Percentiles rank a stretch among this genome's conserved stretches.
Evolutionary conservation across 441 rosid species (phyloP).

Genomic region (Populus hybrid): DNA sequence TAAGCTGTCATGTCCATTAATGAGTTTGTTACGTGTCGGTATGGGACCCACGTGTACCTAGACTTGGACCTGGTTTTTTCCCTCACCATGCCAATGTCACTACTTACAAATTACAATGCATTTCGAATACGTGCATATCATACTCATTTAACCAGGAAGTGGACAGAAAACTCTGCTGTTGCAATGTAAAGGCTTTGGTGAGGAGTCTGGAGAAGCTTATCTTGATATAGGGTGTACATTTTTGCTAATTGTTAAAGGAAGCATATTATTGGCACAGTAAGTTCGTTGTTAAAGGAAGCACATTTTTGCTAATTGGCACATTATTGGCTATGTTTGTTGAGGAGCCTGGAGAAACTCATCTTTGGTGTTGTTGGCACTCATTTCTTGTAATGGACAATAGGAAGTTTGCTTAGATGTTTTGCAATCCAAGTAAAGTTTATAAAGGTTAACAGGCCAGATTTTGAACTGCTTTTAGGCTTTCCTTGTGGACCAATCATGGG

Average conservation of each 20-base stretch:
- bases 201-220: not conserved
- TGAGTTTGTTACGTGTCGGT: not conserved
- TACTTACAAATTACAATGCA: not conserved
- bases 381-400: not conserved
- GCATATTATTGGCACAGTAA: not conserved
- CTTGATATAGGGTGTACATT: not conserved
- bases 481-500: not conserved
- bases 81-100: not conserved
- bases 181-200: not conserved
- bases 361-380: not conserved
- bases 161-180: not conserved
- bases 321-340: not conserved
- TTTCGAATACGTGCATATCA: slow-evolving; percentile 6
- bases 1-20: not conserved
- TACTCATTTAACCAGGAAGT: not conserved
- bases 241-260: not conserved
- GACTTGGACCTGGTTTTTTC: slow-evolving; percentile 4
- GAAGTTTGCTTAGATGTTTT: not conserved
- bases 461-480: not conserved
- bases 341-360: not conserved
- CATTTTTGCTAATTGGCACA: not conserved
- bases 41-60: slow-evolving; percentile 19
- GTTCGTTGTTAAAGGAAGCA: not conserved
- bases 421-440: not conserved
- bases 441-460: not conserved